These are phyloP conservation scores for Pleurotus tuoliensis DNA, from an alignment of 768 basidiomycete species.

Conservation along the genomic window DNA sequence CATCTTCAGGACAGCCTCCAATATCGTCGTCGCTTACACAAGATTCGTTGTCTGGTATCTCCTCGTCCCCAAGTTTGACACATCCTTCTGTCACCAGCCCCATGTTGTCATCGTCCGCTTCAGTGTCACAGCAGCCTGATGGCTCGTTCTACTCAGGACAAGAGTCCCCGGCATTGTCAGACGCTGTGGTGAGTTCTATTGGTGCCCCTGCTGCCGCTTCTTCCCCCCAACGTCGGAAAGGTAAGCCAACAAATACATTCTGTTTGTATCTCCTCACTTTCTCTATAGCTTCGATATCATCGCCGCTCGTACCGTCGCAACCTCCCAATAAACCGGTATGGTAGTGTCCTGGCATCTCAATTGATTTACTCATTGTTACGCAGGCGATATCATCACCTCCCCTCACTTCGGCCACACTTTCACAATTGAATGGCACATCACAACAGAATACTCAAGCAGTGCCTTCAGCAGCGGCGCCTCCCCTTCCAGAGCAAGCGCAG, in stretches of 20 bases:
- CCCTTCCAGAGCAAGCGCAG: constrained; percentile 46
- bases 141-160: constrained; percentile 70
- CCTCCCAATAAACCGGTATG: constrained; percentile 41
- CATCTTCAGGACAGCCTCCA: constrained; percentile 37
- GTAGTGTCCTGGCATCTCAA: neutral
- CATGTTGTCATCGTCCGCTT: constrained; percentile 73
- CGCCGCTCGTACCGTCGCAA: constrained; percentile 36
- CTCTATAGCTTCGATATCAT: constrained; percentile 37
- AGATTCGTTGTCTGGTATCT: constrained; percentile 39
- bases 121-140: constrained; percentile 59
- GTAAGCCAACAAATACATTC: constrained; percentile 23
- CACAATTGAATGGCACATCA: constrained; percentile 36
- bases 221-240: constrained; percentile 61
- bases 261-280: neutral
- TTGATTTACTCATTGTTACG: neutral
- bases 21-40: constrained; percentile 27
- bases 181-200: constrained; percentile 44
- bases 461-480: constrained; percentile 39
- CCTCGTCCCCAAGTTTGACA: constrained; percentile 81
- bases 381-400: neutral
- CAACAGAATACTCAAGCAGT: constrained; percentile 20
- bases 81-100: constrained; percentile 82
- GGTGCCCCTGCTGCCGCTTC: constrained; percentile 50
- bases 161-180: constrained; percentile 72
- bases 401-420: constrained; percentile 33